A percentile compares a stretch with the other conserved stretches of the same genome.
These are phyloP conservation scores for Kingdonia uniflora DNA, from an alignment of 164 flowering plant genomes.

Conservation along the genomic window DNA sequence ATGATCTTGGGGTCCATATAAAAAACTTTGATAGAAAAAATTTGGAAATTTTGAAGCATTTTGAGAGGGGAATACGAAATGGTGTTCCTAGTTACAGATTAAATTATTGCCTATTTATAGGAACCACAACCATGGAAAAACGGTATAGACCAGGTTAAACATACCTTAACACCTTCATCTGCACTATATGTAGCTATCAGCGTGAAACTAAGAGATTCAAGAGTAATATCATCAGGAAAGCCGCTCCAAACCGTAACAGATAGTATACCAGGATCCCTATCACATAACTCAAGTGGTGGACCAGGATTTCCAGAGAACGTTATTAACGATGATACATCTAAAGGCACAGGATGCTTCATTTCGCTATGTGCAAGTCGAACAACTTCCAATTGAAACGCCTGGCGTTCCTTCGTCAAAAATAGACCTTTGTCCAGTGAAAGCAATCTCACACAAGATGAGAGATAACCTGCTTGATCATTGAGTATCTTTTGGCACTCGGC, in stretches of 20 bases:
- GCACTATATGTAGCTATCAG: slow-evolving; percentile 63
- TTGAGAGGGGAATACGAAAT: too few relatives aligned
- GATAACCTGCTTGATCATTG: slow-evolving; percentile 90
- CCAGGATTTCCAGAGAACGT: slow-evolving; percentile 94
- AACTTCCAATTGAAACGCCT: slow-evolving; percentile 87
- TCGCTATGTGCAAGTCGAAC: slow-evolving; percentile 89
- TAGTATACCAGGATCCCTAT: slow-evolving; percentile 88
- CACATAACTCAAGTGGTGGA: slow-evolving; percentile 81
- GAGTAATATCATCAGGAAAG: slow-evolving; percentile 95
- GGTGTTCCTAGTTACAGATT: too few relatives aligned
- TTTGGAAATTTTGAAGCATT: too few relatives aligned
- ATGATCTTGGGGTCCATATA: too few relatives aligned
- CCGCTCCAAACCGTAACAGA: slow-evolving; percentile 96
- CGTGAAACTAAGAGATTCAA: slow-evolving; percentile 82
- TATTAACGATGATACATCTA: slow-evolving; percentile 90
- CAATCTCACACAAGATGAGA: slow-evolving; percentile 88
- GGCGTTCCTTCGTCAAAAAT: slow-evolving; percentile 73
- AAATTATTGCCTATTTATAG: too few relatives aligned
- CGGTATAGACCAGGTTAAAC: too few relatives aligned
- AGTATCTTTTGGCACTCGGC: slow-evolving; percentile 96
- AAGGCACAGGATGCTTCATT: slow-evolving; percentile 89
- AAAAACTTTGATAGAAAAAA: too few relatives aligned
- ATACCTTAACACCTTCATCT: slow-evolving; percentile 92
- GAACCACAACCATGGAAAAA: too few relatives aligned
- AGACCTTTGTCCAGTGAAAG: slow-evolving; percentile 80